phyloP scores from a whole-genome alignment of 306 rosid species.

The Vigna angularis region DNA sequence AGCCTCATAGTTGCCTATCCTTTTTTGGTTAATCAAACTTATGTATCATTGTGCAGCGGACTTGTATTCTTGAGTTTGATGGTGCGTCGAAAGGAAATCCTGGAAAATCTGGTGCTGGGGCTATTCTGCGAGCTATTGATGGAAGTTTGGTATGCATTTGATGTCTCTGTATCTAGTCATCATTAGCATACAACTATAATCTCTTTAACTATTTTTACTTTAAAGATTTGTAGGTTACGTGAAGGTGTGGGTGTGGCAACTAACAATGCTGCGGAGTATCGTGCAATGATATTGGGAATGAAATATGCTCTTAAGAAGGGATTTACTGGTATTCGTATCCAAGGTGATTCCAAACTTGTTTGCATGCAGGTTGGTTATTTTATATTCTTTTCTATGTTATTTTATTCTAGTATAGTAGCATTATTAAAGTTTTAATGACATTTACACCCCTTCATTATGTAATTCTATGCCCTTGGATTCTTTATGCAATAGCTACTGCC shows the following conservation, averaged over 20 bases:
- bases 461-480: constrained; percentile 28
- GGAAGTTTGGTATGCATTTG: constrained; percentile 78
- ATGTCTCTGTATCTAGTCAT: constrained; percentile 22
- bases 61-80: constrained; percentile 63
- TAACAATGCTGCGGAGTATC: constrained; percentile 91
- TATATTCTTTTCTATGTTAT: not conserved
- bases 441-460: not conserved
- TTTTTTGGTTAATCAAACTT: not conserved
- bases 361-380: constrained; percentile 86
- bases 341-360: constrained; percentile 96
- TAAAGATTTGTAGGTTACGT: constrained; percentile 81
- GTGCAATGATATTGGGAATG: constrained; percentile 87
- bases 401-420: constrained; percentile 5
- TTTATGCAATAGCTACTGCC: constrained; percentile 33
- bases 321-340: constrained; percentile 62
- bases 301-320: constrained; percentile 87
- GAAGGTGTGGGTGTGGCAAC: constrained; percentile 89
- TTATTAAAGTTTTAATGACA: constrained; percentile 1
- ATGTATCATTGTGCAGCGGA: constrained; percentile 43
- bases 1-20: constrained; percentile 6
- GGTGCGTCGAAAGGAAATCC: constrained; percentile 75
- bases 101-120: constrained; percentile 73
- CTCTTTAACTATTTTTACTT: constrained; percentile 47
- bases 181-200: constrained; percentile 25
- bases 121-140: constrained; percentile 58